Conservation (phyloP, 31 red algal genomes). For the Bonnemaisonia californica region DNA sequence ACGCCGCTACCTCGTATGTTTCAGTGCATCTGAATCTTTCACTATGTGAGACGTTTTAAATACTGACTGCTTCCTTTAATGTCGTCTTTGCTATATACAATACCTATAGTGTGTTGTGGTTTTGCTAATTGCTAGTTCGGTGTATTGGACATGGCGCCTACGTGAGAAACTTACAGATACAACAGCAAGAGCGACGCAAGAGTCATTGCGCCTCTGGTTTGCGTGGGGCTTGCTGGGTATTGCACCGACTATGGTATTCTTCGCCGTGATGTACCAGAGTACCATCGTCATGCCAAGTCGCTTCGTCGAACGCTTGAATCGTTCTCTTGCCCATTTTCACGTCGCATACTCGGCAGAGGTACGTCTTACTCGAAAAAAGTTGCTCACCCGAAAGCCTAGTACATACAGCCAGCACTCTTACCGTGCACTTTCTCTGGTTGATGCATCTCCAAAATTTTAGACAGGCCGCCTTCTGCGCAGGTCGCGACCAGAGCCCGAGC, state of each 20-base stretch:
- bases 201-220: constrained; percentile 44
- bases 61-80: too few relatives aligned
- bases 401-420: neutral
- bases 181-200: constrained; percentile 10
- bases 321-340: constrained; percentile 33
- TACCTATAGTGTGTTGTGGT: constrained; percentile 28
- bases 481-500: neutral
- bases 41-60: too few relatives aligned
- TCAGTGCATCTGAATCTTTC: too few relatives aligned
- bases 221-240: constrained; percentile 38
- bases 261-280: constrained; percentile 38
- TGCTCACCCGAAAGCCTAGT: neutral
- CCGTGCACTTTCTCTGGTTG: neutral
- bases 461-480: constrained; percentile 4
- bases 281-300: constrained; percentile 34
- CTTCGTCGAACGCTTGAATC: constrained; percentile 38
- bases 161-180: constrained; percentile 34
- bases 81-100: neutral
- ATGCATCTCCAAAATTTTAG: neutral
- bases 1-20: constrained; percentile 36
- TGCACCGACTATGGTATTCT: constrained; percentile 19
- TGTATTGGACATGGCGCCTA: constrained; percentile 37
- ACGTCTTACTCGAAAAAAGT: neutral
- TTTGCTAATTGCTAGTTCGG: constrained; percentile 23
- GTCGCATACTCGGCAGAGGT: constrained; percentile 41